Conservation (phyloP, 495 filamentous ascomycete species). For the Aspergillus egyptiacus region DNA sequence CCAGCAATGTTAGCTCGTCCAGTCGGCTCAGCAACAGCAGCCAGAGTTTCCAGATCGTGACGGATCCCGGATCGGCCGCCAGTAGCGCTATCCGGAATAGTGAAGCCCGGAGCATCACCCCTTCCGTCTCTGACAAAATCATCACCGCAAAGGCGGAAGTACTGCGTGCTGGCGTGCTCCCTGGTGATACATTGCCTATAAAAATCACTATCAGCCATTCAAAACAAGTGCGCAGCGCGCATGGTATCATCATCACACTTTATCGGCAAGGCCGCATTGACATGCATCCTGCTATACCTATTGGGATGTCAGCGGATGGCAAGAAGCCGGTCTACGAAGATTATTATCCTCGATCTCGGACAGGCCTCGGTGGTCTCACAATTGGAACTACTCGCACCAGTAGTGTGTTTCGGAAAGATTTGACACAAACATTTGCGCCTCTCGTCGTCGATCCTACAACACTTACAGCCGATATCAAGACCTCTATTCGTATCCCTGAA, state of each 20-base stretch:
- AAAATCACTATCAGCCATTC: constrained; percentile 78
- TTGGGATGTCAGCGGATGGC: constrained; percentile 53
- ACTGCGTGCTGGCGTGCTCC: constrained; percentile 73
- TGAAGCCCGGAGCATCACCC: constrained; percentile 37
- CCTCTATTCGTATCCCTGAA: constrained; percentile 78
- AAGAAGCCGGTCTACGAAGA: constrained; percentile 72
- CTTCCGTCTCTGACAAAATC: constrained; percentile 50
- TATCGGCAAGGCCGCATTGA: constrained; percentile 92
- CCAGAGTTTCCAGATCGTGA: constrained; percentile 45
- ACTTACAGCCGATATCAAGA: constrained; percentile 69
- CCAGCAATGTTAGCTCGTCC: constrained; percentile 59
- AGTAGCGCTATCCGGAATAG: constrained; percentile 37
- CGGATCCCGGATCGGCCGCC: constrained; percentile 32
- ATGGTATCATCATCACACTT: constrained; percentile 87
- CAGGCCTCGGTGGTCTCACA: constrained; percentile 73
- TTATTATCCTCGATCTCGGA: constrained; percentile 67
- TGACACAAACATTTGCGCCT: constrained; percentile 79
- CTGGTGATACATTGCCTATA: constrained; percentile 76
- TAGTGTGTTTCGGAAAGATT: constrained; percentile 88
- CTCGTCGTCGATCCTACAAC: constrained; percentile 76
- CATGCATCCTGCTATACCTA: constrained; percentile 63
- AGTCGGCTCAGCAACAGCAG: constrained; percentile 56
- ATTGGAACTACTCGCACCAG: constrained; percentile 73
- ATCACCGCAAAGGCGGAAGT: constrained; percentile 87
- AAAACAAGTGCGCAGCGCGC: constrained; percentile 79